Conservation (phyloP, 2,329 filamentous ascomycete genomes). For the Capronia coronata region DNA sequence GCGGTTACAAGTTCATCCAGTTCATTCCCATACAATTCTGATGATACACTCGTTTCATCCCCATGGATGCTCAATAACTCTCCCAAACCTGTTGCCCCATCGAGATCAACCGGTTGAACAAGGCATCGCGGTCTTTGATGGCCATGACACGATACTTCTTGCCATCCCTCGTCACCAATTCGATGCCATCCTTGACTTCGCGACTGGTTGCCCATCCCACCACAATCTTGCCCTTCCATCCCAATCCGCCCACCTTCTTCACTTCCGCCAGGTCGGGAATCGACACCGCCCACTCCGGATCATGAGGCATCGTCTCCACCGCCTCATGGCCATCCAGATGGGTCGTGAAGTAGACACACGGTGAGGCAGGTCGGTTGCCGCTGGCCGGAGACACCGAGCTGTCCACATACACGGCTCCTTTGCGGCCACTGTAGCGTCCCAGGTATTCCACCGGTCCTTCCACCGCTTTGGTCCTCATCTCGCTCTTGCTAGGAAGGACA, state of each 20-base stretch:
- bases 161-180: conserved; percentile 54
- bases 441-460: conserved; percentile 70
- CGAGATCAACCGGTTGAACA: conserved; percentile 72
- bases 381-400: conserved; percentile 34
- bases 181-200: conserved; percentile 68
- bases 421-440: conserved; percentile 61
- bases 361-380: conserved; percentile 58
- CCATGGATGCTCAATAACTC: conserved; percentile 49
- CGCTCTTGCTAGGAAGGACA: conserved; percentile 51
- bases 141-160: conserved; percentile 61
- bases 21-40: neutral
- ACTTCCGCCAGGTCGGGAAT: conserved; percentile 66
- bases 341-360: conserved; percentile 60
- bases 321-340: conserved; percentile 39
- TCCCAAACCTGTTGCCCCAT: conserved; percentile 82
- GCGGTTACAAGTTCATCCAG: no score
- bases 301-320: conserved; percentile 45
- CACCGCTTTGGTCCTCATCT: conserved; percentile 38
- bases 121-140: conserved; percentile 63
- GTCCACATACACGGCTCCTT: conserved; percentile 63
- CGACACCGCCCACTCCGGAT: conserved; percentile 62
- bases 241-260: conserved; percentile 72
- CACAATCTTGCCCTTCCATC: conserved; percentile 78
- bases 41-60: neutral
- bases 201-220: conserved; percentile 71